Percentiles rank a stretch among this genome's conserved stretches.
phyloP scores from a whole-genome alignment of 208 protist species.

The Trichomonas vaginalis region DNA sequence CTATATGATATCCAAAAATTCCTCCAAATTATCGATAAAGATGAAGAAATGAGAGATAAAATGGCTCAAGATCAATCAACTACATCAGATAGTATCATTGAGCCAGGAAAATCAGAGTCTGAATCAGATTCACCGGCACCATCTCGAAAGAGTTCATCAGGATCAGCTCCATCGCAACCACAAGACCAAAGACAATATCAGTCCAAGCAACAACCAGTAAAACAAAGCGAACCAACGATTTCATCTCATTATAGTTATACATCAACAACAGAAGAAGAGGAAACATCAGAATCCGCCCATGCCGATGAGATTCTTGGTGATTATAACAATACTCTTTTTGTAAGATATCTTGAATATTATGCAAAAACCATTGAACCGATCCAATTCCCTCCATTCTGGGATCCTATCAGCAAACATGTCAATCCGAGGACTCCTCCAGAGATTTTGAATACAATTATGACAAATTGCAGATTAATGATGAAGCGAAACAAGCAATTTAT shows the following conservation, averaged over 20 bases:
- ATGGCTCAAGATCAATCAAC: not conserved
- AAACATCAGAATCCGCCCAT: not conserved
- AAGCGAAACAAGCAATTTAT: not conserved
- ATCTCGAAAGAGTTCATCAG: not conserved
- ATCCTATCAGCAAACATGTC: not conserved
- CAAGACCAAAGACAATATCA: not conserved
- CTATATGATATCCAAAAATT: not conserved
- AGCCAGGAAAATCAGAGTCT: not conserved
- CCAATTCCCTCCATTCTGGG: not conserved
- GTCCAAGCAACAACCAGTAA: not conserved
- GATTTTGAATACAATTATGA: not conserved
- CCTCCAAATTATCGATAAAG: not conserved
- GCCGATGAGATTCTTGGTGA: not conserved
- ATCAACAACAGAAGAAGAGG: not conserved
- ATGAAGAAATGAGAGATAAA: constrained; percentile 3
- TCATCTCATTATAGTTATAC: not conserved
- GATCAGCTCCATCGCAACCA: not conserved
- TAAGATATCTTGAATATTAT: not conserved
- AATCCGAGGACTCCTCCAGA: not conserved
- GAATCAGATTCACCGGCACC: not conserved
- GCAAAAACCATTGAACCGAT: not conserved
- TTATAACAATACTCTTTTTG: not conserved
- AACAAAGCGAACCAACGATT: not conserved
- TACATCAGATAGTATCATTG: not conserved
- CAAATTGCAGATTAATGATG: not conserved